These are phyloP conservation scores for Pecoramyces ruminantium DNA, from an alignment of 192 early-diverging fungal species.

Conservation along the genomic window DNA sequence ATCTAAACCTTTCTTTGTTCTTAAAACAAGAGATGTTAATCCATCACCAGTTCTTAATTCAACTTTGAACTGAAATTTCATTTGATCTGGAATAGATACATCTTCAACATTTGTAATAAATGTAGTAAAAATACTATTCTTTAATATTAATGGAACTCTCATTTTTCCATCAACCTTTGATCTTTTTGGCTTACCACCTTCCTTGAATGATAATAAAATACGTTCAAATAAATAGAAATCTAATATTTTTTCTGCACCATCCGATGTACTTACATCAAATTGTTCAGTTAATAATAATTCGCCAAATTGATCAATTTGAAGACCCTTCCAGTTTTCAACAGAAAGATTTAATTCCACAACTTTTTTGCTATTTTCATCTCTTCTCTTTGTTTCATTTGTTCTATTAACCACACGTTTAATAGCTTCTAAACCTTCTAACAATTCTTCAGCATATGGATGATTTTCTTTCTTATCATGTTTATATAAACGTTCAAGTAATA, in stretches of 20 bases:
- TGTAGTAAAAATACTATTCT: constrained; percentile 72
- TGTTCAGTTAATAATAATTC: constrained; percentile 68
- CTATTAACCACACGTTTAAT: constrained; percentile 74
- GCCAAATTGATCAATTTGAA: constrained; percentile 59
- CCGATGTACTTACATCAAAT: constrained; percentile 64
- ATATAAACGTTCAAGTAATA: constrained; percentile 40
- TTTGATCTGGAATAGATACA: constrained; percentile 16
- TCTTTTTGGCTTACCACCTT: constrained; percentile 23
- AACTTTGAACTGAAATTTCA: constrained; percentile 7
- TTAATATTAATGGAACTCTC: constrained; percentile 27
- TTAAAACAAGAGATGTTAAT: not conserved
- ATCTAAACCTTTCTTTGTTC: not conserved
- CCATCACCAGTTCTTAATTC: not conserved
- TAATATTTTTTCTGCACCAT: constrained; percentile 58
- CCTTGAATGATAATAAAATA: constrained; percentile 85
- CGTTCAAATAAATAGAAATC: constrained; percentile 86
- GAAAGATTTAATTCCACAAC: constrained; percentile 63
- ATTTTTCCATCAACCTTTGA: constrained; percentile 18
- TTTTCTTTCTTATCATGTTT: not conserved
- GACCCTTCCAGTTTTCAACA: constrained; percentile 86
- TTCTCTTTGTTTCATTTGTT: constrained; percentile 81
- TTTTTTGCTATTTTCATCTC: constrained; percentile 67
- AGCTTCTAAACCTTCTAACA: constrained; percentile 48
- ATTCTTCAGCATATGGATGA: constrained; percentile 23
- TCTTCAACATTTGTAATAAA: constrained; percentile 59